Percentiles rank a stretch among this genome's conserved stretches.
phyloP scores from a whole-genome alignment of 768 basidiomycete species.

The Tubosaeta sp. region DNA sequence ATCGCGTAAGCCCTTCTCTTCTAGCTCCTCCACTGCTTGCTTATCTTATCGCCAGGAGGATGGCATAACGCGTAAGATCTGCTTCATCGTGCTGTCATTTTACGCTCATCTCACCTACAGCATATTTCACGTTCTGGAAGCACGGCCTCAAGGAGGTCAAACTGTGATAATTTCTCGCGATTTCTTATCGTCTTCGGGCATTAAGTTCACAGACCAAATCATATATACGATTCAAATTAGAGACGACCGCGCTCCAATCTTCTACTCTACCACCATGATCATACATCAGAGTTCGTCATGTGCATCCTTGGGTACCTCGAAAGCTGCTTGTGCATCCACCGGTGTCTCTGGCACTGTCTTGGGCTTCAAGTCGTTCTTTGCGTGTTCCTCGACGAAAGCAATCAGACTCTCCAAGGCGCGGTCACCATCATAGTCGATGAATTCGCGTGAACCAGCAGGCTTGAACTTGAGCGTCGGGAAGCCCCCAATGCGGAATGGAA shows the following conservation, averaged over 20 bases:
- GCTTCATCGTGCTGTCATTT: not conserved
- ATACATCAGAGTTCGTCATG: conserved; percentile 30
- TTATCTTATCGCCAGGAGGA: conserved; percentile 49
- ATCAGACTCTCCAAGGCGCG: conserved; percentile 82
- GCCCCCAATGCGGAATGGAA: conserved; percentile 80
- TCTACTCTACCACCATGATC: conserved; percentile 10
- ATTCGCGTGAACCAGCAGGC: conserved; percentile 79
- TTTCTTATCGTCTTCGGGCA: not conserved
- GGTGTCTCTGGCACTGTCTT: conserved; percentile 20
- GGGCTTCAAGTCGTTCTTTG: conserved; percentile 66
- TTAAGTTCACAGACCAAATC: conserved; percentile 11
- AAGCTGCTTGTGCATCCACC: conserved; percentile 19
- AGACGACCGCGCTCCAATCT: conserved; percentile 14
- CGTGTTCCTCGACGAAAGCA: conserved; percentile 77
- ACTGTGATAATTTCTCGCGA: conserved; percentile 38
- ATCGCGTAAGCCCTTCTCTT: conserved; percentile 52
- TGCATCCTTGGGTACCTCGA: conserved; percentile 23
- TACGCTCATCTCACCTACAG: conserved; percentile 34
- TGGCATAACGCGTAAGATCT: conserved; percentile 70
- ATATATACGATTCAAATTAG: conserved; percentile 20
- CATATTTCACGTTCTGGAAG: conserved; percentile 95
- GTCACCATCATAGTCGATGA: conserved; percentile 92
- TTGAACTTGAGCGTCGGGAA: conserved; percentile 99
- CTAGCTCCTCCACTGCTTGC: not conserved
- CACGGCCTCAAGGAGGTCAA: conserved; percentile 84